These are phyloP conservation scores for Schizonepeta tenuifolia DNA, from an alignment of 257 asterid species.

Conservation along the genomic window DNA sequence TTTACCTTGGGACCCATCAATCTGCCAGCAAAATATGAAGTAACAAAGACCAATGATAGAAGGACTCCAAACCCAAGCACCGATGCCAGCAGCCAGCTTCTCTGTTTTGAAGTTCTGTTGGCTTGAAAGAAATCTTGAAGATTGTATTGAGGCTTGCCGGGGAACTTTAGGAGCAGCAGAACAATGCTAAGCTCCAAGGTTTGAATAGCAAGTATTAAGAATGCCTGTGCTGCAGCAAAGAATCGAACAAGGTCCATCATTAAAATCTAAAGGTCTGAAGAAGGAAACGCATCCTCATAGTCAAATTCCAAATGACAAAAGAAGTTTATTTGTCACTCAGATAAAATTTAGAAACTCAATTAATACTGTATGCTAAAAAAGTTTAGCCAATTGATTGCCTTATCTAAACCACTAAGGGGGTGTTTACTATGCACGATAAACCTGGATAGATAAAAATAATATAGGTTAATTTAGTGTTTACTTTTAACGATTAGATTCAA, in stretches of 20 bases:
- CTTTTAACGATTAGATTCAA: no score
- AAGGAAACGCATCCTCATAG: background rate
- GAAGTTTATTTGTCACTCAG: background rate
- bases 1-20: conserved; percentile 62
- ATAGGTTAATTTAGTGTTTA: no score
- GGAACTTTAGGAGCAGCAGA: conserved; percentile 56
- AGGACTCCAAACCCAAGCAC: conserved; percentile 61
- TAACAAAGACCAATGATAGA: conserved; percentile 53
- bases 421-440: no score
- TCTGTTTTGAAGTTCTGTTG: conserved; percentile 40
- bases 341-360: background rate
- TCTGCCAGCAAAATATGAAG: conserved; percentile 57
- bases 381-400: background rate
- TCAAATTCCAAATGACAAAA: conserved; percentile 8
- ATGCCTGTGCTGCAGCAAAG: conserved; percentile 54
- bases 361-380: background rate
- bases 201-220: conserved; percentile 58
- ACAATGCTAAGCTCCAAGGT: conserved; percentile 61
- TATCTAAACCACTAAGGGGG: background rate
- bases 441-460: no score
- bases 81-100: conserved; percentile 72
- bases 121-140: conserved; percentile 56
- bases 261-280: conserved; percentile 1
- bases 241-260: conserved; percentile 11
- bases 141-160: conserved; percentile 56